These are phyloP conservation scores for Microsporum canis DNA, from an alignment of 2,329 filamentous ascomycete genomes.

Conservation along the genomic window DNA sequence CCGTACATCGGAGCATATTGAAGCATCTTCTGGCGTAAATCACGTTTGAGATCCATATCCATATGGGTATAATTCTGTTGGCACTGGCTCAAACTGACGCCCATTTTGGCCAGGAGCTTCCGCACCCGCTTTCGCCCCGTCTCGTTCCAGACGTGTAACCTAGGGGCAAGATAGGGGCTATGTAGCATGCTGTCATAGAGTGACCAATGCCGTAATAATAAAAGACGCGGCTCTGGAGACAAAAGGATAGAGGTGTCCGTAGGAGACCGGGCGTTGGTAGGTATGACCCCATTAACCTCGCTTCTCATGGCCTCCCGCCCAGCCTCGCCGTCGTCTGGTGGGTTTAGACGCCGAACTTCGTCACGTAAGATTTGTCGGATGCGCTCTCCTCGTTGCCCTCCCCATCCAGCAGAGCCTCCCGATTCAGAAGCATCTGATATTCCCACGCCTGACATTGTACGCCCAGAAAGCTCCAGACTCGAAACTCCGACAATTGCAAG, in stretches of 20 bases:
- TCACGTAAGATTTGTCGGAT: constrained; percentile 80
- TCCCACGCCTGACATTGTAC: constrained; percentile 68
- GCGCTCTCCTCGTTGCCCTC: constrained; percentile 67
- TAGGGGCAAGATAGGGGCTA: constrained; percentile 83
- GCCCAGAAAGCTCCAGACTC: constrained; percentile 84
- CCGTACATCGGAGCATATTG: constrained; percentile 91
- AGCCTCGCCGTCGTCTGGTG: constrained; percentile 50
- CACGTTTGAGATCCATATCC: constrained; percentile 92
- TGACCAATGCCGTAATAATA: constrained; percentile 91
- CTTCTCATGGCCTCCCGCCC: constrained; percentile 50
- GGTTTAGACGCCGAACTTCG: constrained; percentile 87
- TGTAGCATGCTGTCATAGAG: constrained; percentile 98
- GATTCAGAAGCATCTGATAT: constrained; percentile 45
- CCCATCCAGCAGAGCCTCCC: constrained; percentile 57
- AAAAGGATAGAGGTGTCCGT: constrained; percentile 86
- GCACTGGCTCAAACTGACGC: constrained; percentile 83
- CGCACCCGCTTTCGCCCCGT: constrained; percentile 76
- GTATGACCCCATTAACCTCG: constrained; percentile 70
- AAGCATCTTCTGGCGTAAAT: constrained; percentile 69
- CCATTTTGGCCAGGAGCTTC: constrained; percentile 96
- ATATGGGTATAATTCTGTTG: constrained; percentile 95
- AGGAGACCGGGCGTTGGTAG: constrained; percentile 74
- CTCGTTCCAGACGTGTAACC: constrained; percentile 90
- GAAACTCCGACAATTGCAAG: constrained; percentile 86
- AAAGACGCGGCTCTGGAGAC: constrained; percentile 84